Percentiles rank a stretch among this genome's conserved stretches.
These are phyloP conservation scores for Cubamyces sp. DNA, from an alignment of 768 basidiomycete genomes.

Conservation along the genomic window DNA sequence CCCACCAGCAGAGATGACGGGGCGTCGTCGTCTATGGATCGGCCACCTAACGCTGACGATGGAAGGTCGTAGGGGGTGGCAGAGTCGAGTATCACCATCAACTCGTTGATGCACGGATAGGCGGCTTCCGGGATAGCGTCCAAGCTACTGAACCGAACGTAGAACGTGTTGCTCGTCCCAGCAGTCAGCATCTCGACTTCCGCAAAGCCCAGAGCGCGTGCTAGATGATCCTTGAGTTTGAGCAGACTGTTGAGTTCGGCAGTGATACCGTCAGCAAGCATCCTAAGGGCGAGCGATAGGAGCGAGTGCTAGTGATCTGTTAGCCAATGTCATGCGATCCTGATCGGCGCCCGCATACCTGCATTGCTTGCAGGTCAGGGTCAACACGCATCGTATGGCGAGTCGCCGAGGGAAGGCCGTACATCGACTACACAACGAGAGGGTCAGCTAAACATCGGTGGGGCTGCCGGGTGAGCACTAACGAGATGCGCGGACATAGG, in stretches of 20 bases:
- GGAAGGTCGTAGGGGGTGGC: conserved; percentile 51
- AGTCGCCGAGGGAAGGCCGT: conserved; percentile 42
- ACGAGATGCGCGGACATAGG: conserved; percentile 48
- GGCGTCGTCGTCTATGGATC: conserved; percentile 45
- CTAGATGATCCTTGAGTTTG: conserved; percentile 57
- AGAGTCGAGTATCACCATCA: conserved; percentile 65
- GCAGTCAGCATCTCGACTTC: conserved; percentile 52
- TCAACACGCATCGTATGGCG: conserved; percentile 37
- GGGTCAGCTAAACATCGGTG: neutral
- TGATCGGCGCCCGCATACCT: conserved; percentile 38
- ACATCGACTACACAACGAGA: conserved; percentile 43
- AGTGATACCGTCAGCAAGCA: conserved; percentile 65
- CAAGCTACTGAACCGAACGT: conserved; percentile 58
- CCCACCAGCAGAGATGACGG: conserved; percentile 57
- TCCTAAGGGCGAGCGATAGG: conserved; percentile 60
- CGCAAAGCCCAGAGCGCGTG: conserved; percentile 58
- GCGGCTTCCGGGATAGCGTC: conserved; percentile 45
- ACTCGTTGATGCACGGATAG: conserved; percentile 59
- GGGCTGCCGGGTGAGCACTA: conserved; percentile 19
- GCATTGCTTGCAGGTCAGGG: conserved; percentile 51
- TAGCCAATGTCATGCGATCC: neutral
- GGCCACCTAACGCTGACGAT: conserved; percentile 49
- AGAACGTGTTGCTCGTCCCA: conserved; percentile 51
- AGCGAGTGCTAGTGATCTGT: conserved; percentile 51
- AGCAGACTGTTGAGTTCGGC: conserved; percentile 57